phyloP scores from a whole-genome alignment of 345 rosid genomes.

The Raphanus sativus region DNA sequence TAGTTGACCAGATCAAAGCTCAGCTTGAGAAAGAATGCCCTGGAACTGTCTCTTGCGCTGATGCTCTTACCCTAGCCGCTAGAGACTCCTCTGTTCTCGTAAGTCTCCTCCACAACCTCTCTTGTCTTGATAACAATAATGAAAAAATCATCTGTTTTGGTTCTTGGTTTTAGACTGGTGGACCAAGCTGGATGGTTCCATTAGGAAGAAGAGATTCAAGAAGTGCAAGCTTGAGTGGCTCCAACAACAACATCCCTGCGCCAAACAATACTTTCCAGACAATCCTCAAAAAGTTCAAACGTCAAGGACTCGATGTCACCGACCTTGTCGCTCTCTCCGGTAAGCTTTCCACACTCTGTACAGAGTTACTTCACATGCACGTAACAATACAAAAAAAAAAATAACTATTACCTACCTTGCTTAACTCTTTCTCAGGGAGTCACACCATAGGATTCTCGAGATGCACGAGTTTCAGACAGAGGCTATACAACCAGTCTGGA shows the following conservation, averaged over 20 bases:
- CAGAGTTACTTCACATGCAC: not conserved
- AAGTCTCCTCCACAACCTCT: constrained; percentile 24
- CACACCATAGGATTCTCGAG: constrained; percentile 87
- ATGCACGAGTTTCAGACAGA: constrained; percentile 91
- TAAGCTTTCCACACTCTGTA: constrained; percentile 7
- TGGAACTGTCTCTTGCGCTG: constrained; percentile 82
- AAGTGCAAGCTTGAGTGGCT: constrained; percentile 71
- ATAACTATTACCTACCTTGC: not conserved
- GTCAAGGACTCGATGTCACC: constrained; percentile 58
- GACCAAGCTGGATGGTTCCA: constrained; percentile 85
- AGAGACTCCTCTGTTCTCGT: constrained; percentile 92
- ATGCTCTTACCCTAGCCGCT: constrained; percentile 69
- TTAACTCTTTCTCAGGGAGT: constrained; percentile 54
- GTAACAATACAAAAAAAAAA: not conserved
- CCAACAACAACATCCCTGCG: constrained; percentile 78
- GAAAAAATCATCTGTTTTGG: not conserved
- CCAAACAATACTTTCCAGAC: constrained; percentile 66
- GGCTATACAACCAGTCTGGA: constrained; percentile 81
- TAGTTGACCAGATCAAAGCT: constrained; percentile 71
- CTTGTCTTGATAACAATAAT: not conserved
- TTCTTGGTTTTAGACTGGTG: constrained; percentile 57
- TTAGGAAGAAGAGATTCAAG: constrained; percentile 80
- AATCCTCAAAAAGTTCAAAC: constrained; percentile 65
- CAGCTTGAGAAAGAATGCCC: constrained; percentile 81
- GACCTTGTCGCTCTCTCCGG: constrained; percentile 92